Base-by-base conservation (phyloP, 2,329 filamentous ascomycete species). In the Aspergillus intermedius region DNA sequence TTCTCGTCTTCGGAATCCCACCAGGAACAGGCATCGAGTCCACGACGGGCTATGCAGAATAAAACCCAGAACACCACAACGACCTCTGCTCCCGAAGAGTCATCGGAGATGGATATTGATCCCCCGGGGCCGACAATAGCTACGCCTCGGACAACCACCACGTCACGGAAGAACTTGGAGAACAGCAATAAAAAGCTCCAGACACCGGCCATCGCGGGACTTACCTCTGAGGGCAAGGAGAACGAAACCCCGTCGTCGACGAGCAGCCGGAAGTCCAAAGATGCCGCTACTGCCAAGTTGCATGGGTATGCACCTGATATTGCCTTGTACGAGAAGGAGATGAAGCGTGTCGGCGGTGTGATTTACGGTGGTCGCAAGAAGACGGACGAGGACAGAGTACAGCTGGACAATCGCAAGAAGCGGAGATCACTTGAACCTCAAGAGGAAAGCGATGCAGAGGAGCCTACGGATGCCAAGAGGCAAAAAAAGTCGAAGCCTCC, bases 311-410 rank as follows among this genome's bases (percentile, higher is more conserved):
- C 88, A 1, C 80, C 85, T 0, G 93, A 98, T 62, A 90, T 97
- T 61, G 86, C 85, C 2, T 74, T 94, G 28, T 98, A 93, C 61
- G 87, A 97, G 62, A 95, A 93, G 64, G 93, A 98, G 71, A 89
- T 81, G 74, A 96, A 95, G 72, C 83, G 93, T 17, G 80, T 79
- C 42, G 83, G 83, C 12, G 83, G 83, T 37, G 79, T 86, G 3
- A 72, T 81, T 9, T 79, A 84, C 55, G 81, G 81, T 23, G 77
- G 79, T 12, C 65, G 76, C 56, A 69, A 73, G 22, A 73, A 69
- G 55, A 74, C 60, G 17, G 71, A 69, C 45, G 67, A 71, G 34
- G 69, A 72, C 42, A 60, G 69, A 42, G 51, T 69, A 21, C 49
- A 63, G 12, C 44, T 60, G 30, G 55, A 62, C 34, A 61, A 61